These are phyloP conservation scores for Apiotrichum gracile DNA, from an alignment of 1,284 basidiomycete genomes.

Conservation along the genomic window DNA sequence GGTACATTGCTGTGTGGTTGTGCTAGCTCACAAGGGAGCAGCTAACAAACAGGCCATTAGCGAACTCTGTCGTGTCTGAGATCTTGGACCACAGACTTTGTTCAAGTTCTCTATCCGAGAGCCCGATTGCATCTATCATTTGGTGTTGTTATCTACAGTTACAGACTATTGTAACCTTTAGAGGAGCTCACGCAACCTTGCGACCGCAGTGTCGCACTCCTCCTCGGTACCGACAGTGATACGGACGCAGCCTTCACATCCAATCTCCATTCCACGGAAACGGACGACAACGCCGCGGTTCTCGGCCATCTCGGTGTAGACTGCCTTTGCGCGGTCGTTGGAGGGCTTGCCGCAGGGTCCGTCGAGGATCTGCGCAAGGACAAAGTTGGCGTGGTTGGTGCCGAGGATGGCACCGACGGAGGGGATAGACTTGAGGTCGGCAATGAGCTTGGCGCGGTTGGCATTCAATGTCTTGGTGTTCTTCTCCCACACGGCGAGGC, in stretches of 20 bases:
- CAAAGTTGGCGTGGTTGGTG: slow-evolving; percentile 86
- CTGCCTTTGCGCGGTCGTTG: slow-evolving; percentile 60
- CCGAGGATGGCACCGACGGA: slow-evolving; percentile 72
- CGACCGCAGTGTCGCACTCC: slow-evolving; percentile 62
- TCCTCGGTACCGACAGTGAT: slow-evolving; percentile 83
- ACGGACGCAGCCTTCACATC: slow-evolving; percentile 80
- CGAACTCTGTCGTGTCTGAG: too few relatives aligned
- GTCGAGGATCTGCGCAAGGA: slow-evolving; percentile 72
- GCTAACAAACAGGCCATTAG: too few relatives aligned
- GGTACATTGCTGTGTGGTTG: too few relatives aligned
- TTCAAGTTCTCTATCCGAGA: too few relatives aligned
- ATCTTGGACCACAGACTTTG: too few relatives aligned
- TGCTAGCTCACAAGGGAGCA: too few relatives aligned
- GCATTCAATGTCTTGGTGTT: slow-evolving; percentile 60
- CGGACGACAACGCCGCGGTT: slow-evolving; percentile 81
- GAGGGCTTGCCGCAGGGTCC: slow-evolving; percentile 54
- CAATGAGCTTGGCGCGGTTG: slow-evolving; percentile 57
- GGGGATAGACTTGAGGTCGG: slow-evolving; percentile 39
- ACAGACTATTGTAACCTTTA: slow-evolving; percentile 2
- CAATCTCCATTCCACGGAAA: slow-evolving; percentile 77
- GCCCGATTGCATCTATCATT: not conserved
- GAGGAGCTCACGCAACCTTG: slow-evolving; percentile 38
- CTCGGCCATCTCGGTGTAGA: slow-evolving; percentile 84
- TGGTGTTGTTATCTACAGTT: not conserved
- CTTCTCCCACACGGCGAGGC: slow-evolving; percentile 60